Evolutionary conservation across 2,329 filamentous ascomycete genomes (phyloP), one percentile per base, ranked within the genome.

Genomic region (Neofusicoccum cordaticola): DNA sequence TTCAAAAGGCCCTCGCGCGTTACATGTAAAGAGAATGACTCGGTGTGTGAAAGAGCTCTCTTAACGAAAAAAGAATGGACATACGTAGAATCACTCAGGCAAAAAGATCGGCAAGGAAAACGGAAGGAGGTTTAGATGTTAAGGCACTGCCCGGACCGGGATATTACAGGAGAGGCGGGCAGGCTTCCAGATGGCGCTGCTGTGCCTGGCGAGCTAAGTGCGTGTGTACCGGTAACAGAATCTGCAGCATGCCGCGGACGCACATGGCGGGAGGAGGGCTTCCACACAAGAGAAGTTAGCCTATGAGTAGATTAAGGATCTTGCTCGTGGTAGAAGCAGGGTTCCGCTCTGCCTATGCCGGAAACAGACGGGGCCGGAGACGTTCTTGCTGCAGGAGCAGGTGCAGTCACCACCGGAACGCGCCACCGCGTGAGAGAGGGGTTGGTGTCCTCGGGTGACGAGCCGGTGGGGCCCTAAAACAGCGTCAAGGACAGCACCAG

Each of bases 201-300:
- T 60, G 56, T 60, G 42, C 56, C 56, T 60, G 56, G 56, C 42
- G 41, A 22, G 56, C 53, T 41, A 58, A 34, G 52, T 42, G 37
- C 15, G 37, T 13, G 53, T 13, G 39, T 37, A 13, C n/a, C 13
- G 9, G 41, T 37, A 17, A 19, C 53, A 58, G 39, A 45, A 58
- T 34, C 22, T 45, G 56, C 56, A 47, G 4, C 9, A 12, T 60
- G 56, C 27, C 56, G 41, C 5, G 35, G 42, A 22, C 35, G 27
- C 41, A 60, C 41, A 60, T 60, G 56, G 42, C 53, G 27, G 53
- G 53, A 15, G 53, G 31, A 45, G 41, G 53, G 34, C 34, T 19
- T 58, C 17, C 13, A 44, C 39, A 35, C 53, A 12, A 58, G 41
- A 58, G 15, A 6, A 35, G 53, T 35, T 58, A 58, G 53, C 4